Base-by-base conservation (phyloP, 495 filamentous ascomycete genomes). In the Extremus antarcticus region DNA sequence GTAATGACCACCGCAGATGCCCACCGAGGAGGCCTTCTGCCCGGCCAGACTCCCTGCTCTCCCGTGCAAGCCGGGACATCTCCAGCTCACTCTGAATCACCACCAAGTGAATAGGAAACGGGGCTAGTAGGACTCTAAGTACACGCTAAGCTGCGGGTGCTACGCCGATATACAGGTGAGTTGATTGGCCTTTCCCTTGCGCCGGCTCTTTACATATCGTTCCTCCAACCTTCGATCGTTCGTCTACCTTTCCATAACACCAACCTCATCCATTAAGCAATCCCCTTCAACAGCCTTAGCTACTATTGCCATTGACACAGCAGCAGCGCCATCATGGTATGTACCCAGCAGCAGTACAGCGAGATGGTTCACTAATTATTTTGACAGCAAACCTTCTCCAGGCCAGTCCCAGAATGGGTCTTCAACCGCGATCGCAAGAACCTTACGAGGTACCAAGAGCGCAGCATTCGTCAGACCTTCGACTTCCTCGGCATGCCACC, bases 401-500 rank as follows among this genome's bases (percentile, higher is more conserved):
- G 17, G 17, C 41, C 41, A 17, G 8, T 45, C 4, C 4, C 41
- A 3, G 4, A 7, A 7, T 45, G 16, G 41, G 15, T 45, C 41
- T 45, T 45, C 41, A 45, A 17, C 41, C 15, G 41, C 16, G 41
- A 45, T 17, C 15, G 41, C 8, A 7, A 45, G 4, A 17, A 17
- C 41, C 7, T 45, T 8, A 45, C 41, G 8, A 7, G 41, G 4
- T 45, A 17, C n/a, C 53, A 53, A 45, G 50, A 53, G 43, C 47
- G 17, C 1, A 40, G 45, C 11, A 57, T 53, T 41, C 53, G 54
- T 21, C 9, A 17, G 9, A 43, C 43, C 53, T 61, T 59, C 43
- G 47, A 9, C 35, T 64, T 64, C 54, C 50, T 59, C 32, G 53
- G 51, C 20, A 50, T 64, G 3, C 59, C 62, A 3, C 40, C 29